These are phyloP conservation scores for Tetracladium setigerum DNA, from an alignment of 495 filamentous ascomycete species.

Conservation along the genomic window DNA sequence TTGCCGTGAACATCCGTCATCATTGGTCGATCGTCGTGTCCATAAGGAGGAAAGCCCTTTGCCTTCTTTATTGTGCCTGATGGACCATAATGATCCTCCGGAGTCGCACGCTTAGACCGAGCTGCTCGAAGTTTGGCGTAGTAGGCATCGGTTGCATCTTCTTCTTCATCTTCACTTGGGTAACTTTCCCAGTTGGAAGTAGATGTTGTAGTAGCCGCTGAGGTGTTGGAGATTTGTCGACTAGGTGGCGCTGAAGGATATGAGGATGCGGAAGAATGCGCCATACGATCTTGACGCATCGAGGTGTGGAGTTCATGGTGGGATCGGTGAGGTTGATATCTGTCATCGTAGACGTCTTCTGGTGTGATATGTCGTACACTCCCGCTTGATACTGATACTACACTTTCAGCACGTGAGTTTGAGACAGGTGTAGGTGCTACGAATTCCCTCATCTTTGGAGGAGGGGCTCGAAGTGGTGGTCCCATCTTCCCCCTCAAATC, in stretches of 20 bases:
- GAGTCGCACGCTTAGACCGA: constrained; percentile 50
- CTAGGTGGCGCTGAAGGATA: constrained; percentile 40
- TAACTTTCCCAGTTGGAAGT: constrained; percentile 96
- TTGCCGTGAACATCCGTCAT: constrained; percentile 37
- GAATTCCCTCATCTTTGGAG: constrained; percentile 86
- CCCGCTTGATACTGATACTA: constrained; percentile 52
- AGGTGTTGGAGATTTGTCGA: constrained; percentile 67
- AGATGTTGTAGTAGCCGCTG: constrained; percentile 53
- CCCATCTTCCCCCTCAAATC: constrained; percentile 52
- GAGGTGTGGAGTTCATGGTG: constrained; percentile 29
- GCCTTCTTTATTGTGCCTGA: constrained; percentile 40
- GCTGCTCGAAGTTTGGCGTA: constrained; percentile 68
- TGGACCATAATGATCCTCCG: constrained; percentile 44
- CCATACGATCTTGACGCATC: constrained; percentile 29
- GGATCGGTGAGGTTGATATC: constrained; percentile 39
- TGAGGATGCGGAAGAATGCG: constrained; percentile 27
- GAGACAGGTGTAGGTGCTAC: constrained; percentile 55
- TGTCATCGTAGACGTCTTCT: constrained; percentile 79
- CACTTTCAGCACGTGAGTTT: constrained; percentile 56
- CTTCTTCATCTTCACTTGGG: constrained; percentile 67
- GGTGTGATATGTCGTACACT: constrained; percentile 71
- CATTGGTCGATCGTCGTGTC: constrained; percentile 27
- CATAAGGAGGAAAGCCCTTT: constrained; percentile 37
- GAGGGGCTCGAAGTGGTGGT: constrained; percentile 57
- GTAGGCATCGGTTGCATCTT: constrained; percentile 65